Evolutionary conservation across 176 grass and related monocot genomes (phyloP).

Genomic region (Raddia distichophylla): DNA sequence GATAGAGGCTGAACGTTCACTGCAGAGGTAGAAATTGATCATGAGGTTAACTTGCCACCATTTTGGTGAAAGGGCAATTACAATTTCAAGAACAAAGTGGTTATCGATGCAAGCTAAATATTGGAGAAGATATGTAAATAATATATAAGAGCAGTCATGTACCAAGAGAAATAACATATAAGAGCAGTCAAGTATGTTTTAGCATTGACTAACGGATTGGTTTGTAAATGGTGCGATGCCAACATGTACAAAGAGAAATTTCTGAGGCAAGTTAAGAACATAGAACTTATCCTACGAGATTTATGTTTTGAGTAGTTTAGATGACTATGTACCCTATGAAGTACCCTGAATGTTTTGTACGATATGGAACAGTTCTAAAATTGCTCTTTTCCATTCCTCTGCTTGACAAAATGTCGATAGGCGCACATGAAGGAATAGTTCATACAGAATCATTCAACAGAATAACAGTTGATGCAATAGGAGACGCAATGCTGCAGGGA

Average conservation of each 20-base stretch:
- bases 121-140: background rate
- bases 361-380: slow-evolving; percentile 13
- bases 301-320: background rate
- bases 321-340: background rate
- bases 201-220: background rate
- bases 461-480: background rate
- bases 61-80: slow-evolving; percentile 19
- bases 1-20: slow-evolving; percentile 98
- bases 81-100: background rate
- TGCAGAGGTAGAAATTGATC: slow-evolving; percentile 41
- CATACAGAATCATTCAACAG: background rate
- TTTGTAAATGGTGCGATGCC: slow-evolving; percentile 10
- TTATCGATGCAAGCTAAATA: background rate
- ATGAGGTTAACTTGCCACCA: slow-evolving; percentile 20
- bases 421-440: background rate
- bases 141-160: slow-evolving; percentile 8
- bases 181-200: slow-evolving; percentile 18
- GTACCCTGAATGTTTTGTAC: background rate
- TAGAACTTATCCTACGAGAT: background rate
- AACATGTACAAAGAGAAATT: slow-evolving; percentile 10
- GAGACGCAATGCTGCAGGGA: background rate
- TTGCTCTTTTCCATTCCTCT: background rate
- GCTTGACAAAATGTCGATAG: background rate
- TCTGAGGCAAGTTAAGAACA: slow-evolving; percentile 2
- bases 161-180: background rate